phyloP scores from a whole-genome alignment of 306 rosid genomes.

The Morella rubra region DNA sequence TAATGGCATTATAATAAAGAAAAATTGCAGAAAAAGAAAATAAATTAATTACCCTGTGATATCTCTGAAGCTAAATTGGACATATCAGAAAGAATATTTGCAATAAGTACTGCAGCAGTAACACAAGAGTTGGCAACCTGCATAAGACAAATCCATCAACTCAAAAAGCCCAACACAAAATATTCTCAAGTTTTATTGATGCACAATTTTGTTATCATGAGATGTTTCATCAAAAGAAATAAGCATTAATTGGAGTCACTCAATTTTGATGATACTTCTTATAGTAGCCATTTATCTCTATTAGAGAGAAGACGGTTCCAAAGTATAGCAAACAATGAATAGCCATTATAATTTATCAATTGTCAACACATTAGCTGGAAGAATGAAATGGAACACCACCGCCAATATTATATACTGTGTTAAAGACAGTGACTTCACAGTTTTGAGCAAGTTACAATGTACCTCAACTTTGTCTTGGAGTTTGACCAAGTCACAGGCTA shows the following conservation, averaged over 20 bases:
- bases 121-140: slow-evolving; percentile 84
- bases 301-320: background rate
- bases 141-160: slow-evolving; percentile 28
- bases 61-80: slow-evolving; percentile 54
- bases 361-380: slow-evolving; percentile 12
- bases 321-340: background rate
- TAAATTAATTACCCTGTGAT: slow-evolving; percentile 50
- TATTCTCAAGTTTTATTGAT: background rate
- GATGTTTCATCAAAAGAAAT: background rate
- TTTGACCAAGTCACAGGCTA: slow-evolving; percentile 57
- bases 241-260: background rate
- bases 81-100: slow-evolving; percentile 78
- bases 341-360: background rate
- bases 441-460: slow-evolving; percentile 27
- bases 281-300: background rate
- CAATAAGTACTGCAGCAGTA: slow-evolving; percentile 75
- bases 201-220: background rate
- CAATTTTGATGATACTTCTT: background rate
- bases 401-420: too few relatives aligned
- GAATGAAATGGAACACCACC: background rate
- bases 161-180: background rate
- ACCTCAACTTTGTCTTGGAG: slow-evolving; percentile 92
- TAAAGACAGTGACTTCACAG: background rate
- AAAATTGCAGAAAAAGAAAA: slow-evolving; percentile 13
- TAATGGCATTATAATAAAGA: background rate